phyloP scores from a whole-genome alignment of 2,329 filamentous ascomycete species.

The Stagonosporopsis rhizophila region DNA sequence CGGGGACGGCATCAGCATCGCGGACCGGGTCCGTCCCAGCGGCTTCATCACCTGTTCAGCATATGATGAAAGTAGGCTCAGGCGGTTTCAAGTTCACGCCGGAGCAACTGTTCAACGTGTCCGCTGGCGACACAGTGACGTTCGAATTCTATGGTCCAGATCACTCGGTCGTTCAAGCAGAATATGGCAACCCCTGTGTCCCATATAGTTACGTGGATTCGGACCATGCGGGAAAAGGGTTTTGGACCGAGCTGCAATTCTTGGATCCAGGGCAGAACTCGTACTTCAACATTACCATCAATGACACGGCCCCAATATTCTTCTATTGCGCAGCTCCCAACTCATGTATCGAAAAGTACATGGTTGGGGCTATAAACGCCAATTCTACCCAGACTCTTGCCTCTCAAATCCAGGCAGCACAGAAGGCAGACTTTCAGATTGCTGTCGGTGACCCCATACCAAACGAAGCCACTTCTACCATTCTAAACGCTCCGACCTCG shows the following conservation, averaged over 20 bases:
- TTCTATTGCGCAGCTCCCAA: constrained; percentile 62
- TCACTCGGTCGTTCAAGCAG: constrained; percentile 53
- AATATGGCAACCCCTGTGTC: constrained; percentile 50
- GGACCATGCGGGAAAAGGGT: constrained; percentile 33
- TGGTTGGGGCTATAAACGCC: constrained; percentile 80
- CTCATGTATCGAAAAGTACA: constrained; percentile 70
- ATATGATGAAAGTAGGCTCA: constrained; percentile 49
- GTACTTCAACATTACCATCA: constrained; percentile 45
- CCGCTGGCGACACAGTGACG: constrained; percentile 48
- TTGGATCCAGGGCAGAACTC: constrained; percentile 28
- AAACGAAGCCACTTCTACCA: constrained; percentile 39
- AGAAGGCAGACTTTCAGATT: constrained; percentile 38
- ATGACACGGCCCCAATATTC: constrained; percentile 47
- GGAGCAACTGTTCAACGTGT: constrained; percentile 44
- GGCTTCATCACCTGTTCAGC: too few species aligned
- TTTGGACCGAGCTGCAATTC: constrained; percentile 40
- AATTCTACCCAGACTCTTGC: constrained; percentile 44
- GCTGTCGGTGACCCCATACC: constrained; percentile 52
- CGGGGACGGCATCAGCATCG: background rate
- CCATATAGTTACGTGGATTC: constrained; percentile 46
- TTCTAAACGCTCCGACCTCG: constrained; percentile 16
- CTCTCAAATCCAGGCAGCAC: constrained; percentile 34
- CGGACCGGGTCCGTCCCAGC: too few species aligned
- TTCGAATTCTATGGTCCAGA: constrained; percentile 52
- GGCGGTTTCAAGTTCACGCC: constrained; percentile 48